Evolutionary conservation across 169 alveolate genomes (phyloP), one percentile per base, ranked within the genome.

Genomic region (Sarcocystis neurona): DNA sequence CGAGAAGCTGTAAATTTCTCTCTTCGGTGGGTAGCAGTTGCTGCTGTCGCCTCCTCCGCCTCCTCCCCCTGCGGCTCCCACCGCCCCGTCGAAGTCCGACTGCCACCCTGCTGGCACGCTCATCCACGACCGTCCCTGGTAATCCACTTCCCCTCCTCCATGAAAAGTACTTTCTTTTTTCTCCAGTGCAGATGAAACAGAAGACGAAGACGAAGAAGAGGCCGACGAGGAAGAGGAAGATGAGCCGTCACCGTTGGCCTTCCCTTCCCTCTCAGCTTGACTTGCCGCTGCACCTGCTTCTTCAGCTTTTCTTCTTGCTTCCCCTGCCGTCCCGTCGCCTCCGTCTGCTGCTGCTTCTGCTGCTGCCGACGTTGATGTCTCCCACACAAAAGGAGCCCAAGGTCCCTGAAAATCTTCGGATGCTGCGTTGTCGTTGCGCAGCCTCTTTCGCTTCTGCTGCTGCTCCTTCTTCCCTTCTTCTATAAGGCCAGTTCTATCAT

Each of bases 61-160:
- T 47, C 48, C n/a, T n/a, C n/a, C n/a, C n/a, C n/a, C n/a, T n/a
- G n/a, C n/a, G 75, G 8, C 79, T 47, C 39, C 85, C 84, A 3
- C 53, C 58, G 8, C 15, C 44, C 10, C 2, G 23, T 37, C 80
- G 47, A 41, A 10, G 32, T 68, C 78, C n/a, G n/a, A n/a, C n/a
- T n/a, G n/a, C n/a, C n/a, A n/a, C n/a, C n/a, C n/a, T 44, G 88
- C 77, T 41, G 72, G 86, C 6, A 37, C 66, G 27, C n/a, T 89
- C 58, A 90, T 58, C 93, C 93, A 90, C n/a, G 88, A 66, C 10
- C 94, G 39, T 72, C 94, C 94, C 66, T 91, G 94, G 77, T 91
- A 91, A 63, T 91, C 94, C 48, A 6, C 34, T 60, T 56, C 90
- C 39, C 79, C n/a, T 85, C 80, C 87, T 27, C 92, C 88, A 84